phyloP scores from a whole-genome alignment of 257 asterid genomes.

The Perilla frutescens region DNA sequence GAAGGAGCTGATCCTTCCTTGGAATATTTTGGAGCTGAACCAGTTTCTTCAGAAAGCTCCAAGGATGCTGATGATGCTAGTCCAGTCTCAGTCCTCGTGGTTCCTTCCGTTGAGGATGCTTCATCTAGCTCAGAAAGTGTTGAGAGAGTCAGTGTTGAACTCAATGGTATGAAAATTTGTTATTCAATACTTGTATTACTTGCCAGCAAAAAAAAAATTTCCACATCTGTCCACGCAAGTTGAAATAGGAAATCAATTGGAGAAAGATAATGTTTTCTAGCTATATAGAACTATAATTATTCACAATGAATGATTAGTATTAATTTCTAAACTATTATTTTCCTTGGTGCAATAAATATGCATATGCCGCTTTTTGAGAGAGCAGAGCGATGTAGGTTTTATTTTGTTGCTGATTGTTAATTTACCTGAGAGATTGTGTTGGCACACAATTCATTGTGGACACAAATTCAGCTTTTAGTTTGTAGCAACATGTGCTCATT shows the following conservation, averaged over 20 bases:
- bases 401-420: not conserved
- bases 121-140: constrained; percentile 57
- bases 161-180: constrained; percentile 56
- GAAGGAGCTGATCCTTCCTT: constrained; percentile 36
- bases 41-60: constrained; percentile 53
- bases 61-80: constrained; percentile 63
- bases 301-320: constrained; percentile 3
- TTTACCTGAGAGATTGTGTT: not conserved
- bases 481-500: not conserved
- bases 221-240: constrained; percentile 2
- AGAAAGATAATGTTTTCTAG: not conserved
- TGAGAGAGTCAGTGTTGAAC: constrained; percentile 62
- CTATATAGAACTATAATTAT: not conserved
- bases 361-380: not conserved
- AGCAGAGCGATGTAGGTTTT: not conserved
- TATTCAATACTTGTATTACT: constrained; percentile 6
- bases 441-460: not conserved
- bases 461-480: not conserved
- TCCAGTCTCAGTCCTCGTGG: constrained; percentile 70
- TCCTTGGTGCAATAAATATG: constrained; percentile 8
- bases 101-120: constrained; percentile 51
- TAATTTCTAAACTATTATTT: not conserved
- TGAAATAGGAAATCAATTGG: not conserved
- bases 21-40: constrained; percentile 34
- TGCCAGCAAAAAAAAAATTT: not conserved